These are phyloP conservation scores for Nakazawaea siamensis DNA, from an alignment of 805 yeast species.

Conservation along the genomic window DNA sequence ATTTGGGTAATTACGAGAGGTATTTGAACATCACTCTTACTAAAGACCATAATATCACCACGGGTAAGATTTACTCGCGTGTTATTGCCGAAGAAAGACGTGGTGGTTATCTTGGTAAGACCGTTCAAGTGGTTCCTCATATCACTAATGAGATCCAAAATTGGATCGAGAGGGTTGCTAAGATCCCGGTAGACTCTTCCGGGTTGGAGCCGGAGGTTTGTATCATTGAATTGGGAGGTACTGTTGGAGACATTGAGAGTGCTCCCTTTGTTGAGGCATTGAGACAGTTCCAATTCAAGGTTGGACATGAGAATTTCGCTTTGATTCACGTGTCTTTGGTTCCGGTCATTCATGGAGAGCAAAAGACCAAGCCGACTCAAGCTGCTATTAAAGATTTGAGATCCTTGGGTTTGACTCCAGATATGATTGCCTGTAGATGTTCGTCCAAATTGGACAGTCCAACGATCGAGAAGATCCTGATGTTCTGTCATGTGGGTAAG, in stretches of 20 bases:
- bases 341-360: slow-evolving; percentile 98
- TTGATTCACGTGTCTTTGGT: slow-evolving; percentile 94
- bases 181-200: slow-evolving; percentile 83
- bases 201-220: slow-evolving; percentile 92
- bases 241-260: slow-evolving; percentile 98
- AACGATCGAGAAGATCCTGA: slow-evolving; percentile 92
- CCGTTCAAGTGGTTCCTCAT: slow-evolving; percentile 99
- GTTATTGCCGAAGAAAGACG: slow-evolving; percentile 93
- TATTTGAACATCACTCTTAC: slow-evolving; percentile 91
- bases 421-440: slow-evolving; percentile 97
- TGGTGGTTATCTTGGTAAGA: slow-evolving; percentile 96
- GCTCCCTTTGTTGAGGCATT: slow-evolving; percentile 99
- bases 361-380: slow-evolving; percentile 98
- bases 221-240: slow-evolving; percentile 96
- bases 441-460: slow-evolving; percentile 69
- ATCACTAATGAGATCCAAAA: slow-evolving; percentile 96
- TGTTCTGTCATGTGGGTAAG: slow-evolving; percentile 99
- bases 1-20: slow-evolving; percentile 96
- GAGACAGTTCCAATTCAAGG: slow-evolving; percentile 97
- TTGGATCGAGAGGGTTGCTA: slow-evolving; percentile 93
- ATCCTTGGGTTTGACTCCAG: slow-evolving; percentile 90
- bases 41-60: slow-evolving; percentile 91
- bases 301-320: slow-evolving; percentile 89
- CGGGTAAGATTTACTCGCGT: slow-evolving; percentile 92
- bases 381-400: slow-evolving; percentile 97